Evolutionary conservation across 2,329 filamentous ascomycete species (phyloP), one percentile per base, ranked within the genome.

Genomic region (Amauroascus verrucosus): DNA sequence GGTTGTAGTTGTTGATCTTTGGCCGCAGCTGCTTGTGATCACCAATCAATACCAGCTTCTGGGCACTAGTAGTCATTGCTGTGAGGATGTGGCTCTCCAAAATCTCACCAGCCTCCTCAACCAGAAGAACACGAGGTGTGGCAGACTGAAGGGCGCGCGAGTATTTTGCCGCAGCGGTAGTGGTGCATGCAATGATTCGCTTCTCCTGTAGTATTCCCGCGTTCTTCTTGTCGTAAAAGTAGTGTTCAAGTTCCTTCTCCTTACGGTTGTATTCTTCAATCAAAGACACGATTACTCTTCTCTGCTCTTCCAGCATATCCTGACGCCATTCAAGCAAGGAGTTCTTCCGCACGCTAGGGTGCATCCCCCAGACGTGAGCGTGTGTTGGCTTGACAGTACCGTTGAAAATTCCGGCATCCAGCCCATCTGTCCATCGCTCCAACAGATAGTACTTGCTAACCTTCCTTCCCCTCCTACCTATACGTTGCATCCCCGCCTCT

Each of bases 71-170:
- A 0, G 73, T 70, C 53, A 88, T 60, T 0, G 84, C 77, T 0
- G 84, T 78, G 0, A 88, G 65, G 1, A 85, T 72, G 58, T 88
- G 84, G 1, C 75, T 74, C 63, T 88, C 85, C 0, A 87, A 70
- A 2, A 88, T 85, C 57, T 88, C 84, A 1, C 83, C 85, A 0
- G 84, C 85, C 64, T 88, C 85, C 63, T 88, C 85, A 0, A 86
- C 78, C 0, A 89, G 62, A 1, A 87, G 65, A 2, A 86, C 71
- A 1, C 81, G 79, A 0, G 83, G 81, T 0, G 68, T 64, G 0
- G 77, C 77, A 0, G 3, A n/a, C n/a, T 73, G 73, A 7, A 88
- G 73, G 1, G 78, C 70, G 0, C 75, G 66, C 0, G 73, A 67
- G 48, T 84, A 77, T 66, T 75, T 87, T 0, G 85, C 82, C 0